Evolutionary conservation across 441 rosid genomes (phyloP), one percentile per base, ranked within the genome.

Genomic region (Flueggea neowawraea): DNA sequence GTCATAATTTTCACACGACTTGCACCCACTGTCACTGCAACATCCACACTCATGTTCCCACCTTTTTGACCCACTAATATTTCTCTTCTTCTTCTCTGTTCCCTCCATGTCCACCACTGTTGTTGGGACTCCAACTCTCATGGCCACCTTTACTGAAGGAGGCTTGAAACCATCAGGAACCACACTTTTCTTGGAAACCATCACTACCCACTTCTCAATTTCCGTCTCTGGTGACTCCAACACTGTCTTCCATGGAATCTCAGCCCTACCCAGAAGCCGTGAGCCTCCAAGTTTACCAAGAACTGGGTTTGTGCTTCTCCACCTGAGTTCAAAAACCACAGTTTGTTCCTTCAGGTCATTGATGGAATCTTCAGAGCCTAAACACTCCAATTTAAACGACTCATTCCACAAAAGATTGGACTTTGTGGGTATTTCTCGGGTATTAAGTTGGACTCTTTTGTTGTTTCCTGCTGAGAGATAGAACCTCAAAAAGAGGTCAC

Each of bases 231-330:
- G 71, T 5, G 90, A 75, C 58, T 82, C 89, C 15, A 88, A 53
- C 39, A 81, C 89, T 3, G 65, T 80, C 63, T 61, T 73, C 97
- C 91, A 88, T 31, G 85, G 80, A 63, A 90, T 39, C 55, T 88
- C 87, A 52, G 80, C 92, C 52, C 84, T 76, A 0, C 91, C 96
- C 39, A 90, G 13, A 13, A 90, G 74, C 65, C 74, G 66, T 10
- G 98, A 86, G 58, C 77, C 79, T 41, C 83, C 73, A 13, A 74
- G 58, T 33, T 64, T 78, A 22, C 81, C 63, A 15, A 84, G 63
- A 28, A 80, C 55, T 12, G 80, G 59, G 4, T 64, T 15, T 31
- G 73, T 63, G 48, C 57, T 76, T 69, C 82, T 74, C 80, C 79
- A 75, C 48, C 92, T 60, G 31, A 90, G 76, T 86, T 92, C 91